Evolutionary conservation across 2,329 filamentous ascomycete species (phyloP), one percentile per base, ranked within the genome.

Genomic region (Myriosclerotinia curreyana): DNA sequence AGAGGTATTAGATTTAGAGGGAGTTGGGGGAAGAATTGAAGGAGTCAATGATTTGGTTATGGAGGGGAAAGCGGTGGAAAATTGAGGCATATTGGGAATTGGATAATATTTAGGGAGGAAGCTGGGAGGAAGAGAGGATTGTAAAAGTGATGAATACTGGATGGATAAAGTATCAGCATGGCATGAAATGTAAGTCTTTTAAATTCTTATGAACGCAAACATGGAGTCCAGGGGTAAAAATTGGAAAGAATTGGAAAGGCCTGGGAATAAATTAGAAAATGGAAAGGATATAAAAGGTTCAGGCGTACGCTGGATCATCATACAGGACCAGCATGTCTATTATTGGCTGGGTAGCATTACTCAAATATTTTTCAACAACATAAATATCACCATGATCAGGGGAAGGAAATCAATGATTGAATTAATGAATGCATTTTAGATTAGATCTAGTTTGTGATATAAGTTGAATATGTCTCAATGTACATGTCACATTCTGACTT

Each of bases 1-100:
- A 49, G 72, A 73, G 60, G 72, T 73, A 5, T 52, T 73, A 48
- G 72, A 73, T 62, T 52, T 73, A 20, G 71, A 71, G 31, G 68
- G 66, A 3, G 71, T 71, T 64, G 71, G 69, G 0, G 71, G 71
- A 0, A 70, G 72, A 60, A 73, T 73, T 44, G 71, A 68, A 22
- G 69, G 65, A 14, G 69, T 68, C 49, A 73, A 73, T 65, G 71
- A 71, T 54, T 60, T 73, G 28, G 68, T 73, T 49, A 72, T 72
- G 71, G 69, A 69, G 28, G 62, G 65, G 20, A 64, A 51, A 17
- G 38, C 46, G 22, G 48, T 62, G 31, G 48, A 40, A 1, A 46
- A 38, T 31, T 44, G 31, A n/a, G 52, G 42, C 1, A 15, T 48
- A n/a, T 36, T 54, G 15, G 60, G 60, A 28, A 22, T 36, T 22